phyloP scores from a whole-genome alignment of 2,329 filamentous ascomycete species.

The Neocucurbitaria cava region DNA sequence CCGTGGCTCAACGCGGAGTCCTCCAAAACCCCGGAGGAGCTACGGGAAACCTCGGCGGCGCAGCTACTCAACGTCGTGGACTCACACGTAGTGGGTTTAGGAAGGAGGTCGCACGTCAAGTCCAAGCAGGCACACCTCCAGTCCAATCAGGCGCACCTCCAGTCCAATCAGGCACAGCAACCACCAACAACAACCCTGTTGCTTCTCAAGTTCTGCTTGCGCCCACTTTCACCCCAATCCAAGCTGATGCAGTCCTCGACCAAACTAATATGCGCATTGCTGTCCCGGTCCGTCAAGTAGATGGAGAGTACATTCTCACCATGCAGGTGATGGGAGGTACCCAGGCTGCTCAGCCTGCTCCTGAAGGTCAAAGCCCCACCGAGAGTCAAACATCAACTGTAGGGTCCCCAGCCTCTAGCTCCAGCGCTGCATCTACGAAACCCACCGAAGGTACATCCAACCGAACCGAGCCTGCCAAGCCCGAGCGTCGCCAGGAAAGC shows the following conservation, averaged over 20 bases:
- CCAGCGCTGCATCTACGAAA: constrained; percentile 2
- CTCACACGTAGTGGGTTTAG: constrained; percentile 33
- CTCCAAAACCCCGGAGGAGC: constrained; percentile 47
- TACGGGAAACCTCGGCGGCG: constrained; percentile 35
- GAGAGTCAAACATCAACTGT: background rate
- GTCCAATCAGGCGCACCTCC: no score
- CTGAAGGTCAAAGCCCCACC: constrained; percentile 10
- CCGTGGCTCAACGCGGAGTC: constrained; percentile 46
- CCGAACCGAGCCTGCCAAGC: constrained; percentile 21
- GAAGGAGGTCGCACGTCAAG: constrained; percentile 31
- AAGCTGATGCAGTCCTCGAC: constrained; percentile 44
- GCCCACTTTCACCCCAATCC: constrained; percentile 46
- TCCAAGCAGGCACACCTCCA: constrained; percentile 30
- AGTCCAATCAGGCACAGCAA: constrained; percentile 30
- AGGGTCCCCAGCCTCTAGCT: constrained; percentile 1
- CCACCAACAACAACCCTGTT: constrained; percentile 42
- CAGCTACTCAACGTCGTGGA: constrained; percentile 28
- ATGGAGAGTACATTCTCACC: constrained; percentile 47
- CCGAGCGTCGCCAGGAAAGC: constrained; percentile 25
- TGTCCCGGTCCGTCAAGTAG: constrained; percentile 43
- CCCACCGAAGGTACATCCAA: constrained; percentile 10
- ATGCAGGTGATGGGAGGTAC: constrained; percentile 36
- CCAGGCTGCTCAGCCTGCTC: constrained; percentile 16
- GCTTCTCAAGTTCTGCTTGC: constrained; percentile 43
- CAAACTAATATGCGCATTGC: constrained; percentile 46